A percentile compares a stretch with the other conserved stretches of the same genome.
Evolutionary conservation across 2,329 filamentous ascomycete species (phyloP).

Genomic region (Macrophomina pseudophaseolina): DNA sequence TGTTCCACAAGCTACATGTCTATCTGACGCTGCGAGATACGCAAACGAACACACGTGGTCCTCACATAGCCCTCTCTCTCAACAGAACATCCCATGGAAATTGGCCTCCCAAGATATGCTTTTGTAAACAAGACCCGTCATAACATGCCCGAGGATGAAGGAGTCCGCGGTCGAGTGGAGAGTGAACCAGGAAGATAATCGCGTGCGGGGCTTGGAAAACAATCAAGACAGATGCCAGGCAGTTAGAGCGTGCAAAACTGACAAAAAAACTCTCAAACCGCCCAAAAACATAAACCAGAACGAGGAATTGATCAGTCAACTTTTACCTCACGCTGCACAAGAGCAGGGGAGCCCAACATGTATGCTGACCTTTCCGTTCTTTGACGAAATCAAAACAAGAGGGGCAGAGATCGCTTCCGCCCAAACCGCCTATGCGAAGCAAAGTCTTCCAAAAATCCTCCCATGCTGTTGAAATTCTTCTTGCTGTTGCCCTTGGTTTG

Average conservation of each 20-base stretch:
- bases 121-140: slow-evolving; percentile 11
- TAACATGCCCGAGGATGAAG: slow-evolving; percentile 19
- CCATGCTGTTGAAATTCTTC: slow-evolving; percentile 21
- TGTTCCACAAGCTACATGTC: slow-evolving; percentile 16
- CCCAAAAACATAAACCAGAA: slow-evolving; percentile 20
- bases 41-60: slow-evolving; percentile 5
- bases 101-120: slow-evolving; percentile 19
- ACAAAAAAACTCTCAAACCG: slow-evolving; percentile 20
- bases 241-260: slow-evolving; percentile 19
- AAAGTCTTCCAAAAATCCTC: slow-evolving; percentile 24
- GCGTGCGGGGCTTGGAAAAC: slow-evolving; percentile 3
- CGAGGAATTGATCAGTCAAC: slow-evolving; percentile 22
- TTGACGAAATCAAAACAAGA: slow-evolving; percentile 21
- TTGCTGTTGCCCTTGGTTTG: slow-evolving; percentile 23
- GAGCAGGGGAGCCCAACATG: not conserved
- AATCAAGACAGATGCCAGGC: slow-evolving; percentile 18
- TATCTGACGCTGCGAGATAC: slow-evolving; percentile 11
- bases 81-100: slow-evolving; percentile 4
- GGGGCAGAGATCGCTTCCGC: slow-evolving; percentile 23
- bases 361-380: slow-evolving; percentile 14
- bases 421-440: slow-evolving; percentile 22
- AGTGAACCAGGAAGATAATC: not conserved
- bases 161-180: slow-evolving; percentile 8
- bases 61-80: slow-evolving; percentile 6
- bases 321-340: slow-evolving; percentile 2